Evolutionary conservation across 2,329 filamentous ascomycete genomes (phyloP), one percentile per base, ranked within the genome.

Genomic region (Talaromyces verruculosus): DNA sequence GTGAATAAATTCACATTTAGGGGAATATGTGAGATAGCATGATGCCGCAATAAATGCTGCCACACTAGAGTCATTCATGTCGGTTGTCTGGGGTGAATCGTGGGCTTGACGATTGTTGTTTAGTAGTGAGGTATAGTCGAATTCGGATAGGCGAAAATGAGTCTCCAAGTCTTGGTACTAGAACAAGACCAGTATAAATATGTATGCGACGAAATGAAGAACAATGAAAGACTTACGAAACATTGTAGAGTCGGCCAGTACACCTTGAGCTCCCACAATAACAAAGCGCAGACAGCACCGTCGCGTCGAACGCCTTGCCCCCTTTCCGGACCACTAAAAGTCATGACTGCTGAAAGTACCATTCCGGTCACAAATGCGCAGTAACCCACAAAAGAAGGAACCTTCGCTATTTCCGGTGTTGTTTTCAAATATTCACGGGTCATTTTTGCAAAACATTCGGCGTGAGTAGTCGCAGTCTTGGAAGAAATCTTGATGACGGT

Each of bases 291-390:
- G 22, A 62, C 33, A 47, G 59, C 59, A 49, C 59, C 59, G 51
- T 62, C 59, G n/a, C 43, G 59, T 25, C 43, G 59, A 51, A 62
- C 33, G 39, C 39, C 59, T 30, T 62, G 59, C 22, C 59, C 59
- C 25, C 25, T 37, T 41, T 41, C 57, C 39, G 19, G 15, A 45
- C 41, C 59, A 17, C 19, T 51, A 30, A 62, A 62, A 25, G 39
- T 11, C 59, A 62, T 62, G 2, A 62, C 59, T 62, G 59, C 59
- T 17, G 59, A 51, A 49, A 62, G 59, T 6, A 62, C 59, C 59
- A 62, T 62, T 47, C 59, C 59, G 1, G 59, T 45, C 43, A 62
- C 59, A 62, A 51, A 62, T 17, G 59, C 59, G 43, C 59, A 62
- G 17, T 62, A 51, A 10, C 59, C 59, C 13, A 62, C 59, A 35